A percentile compares a stretch with the other conserved stretches of the same genome.
Evolutionary conservation across 2,329 filamentous ascomycete species (phyloP).

Genomic region (Didymella pomorum): DNA sequence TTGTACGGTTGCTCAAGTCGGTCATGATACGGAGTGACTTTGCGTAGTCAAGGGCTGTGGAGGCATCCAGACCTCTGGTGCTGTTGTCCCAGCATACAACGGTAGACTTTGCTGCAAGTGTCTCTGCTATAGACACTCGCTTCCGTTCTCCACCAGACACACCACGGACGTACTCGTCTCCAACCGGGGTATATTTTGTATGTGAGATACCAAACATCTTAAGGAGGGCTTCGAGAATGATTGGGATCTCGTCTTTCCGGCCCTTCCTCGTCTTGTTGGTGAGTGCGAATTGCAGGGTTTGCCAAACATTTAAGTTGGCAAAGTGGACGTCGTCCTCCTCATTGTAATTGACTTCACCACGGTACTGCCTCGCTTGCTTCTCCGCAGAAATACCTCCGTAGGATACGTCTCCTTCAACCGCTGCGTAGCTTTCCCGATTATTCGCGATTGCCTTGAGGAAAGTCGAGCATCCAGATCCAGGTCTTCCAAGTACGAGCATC

Average conservation of each 20-base stretch:
- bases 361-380: conserved; percentile 72
- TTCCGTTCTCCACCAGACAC: conserved; percentile 84
- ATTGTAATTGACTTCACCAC: conserved; percentile 81
- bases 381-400: conserved; percentile 76
- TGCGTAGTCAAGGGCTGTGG: conserved; percentile 79
- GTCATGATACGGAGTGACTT: conserved; percentile 82
- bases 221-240: conserved; percentile 74
- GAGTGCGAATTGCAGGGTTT: conserved; percentile 78
- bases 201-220: conserved; percentile 82
- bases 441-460: conserved; percentile 81
- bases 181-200: conserved; percentile 76
- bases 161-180: conserved; percentile 75
- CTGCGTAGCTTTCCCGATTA: conserved; percentile 69
- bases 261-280: conserved; percentile 77
- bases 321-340: conserved; percentile 80
- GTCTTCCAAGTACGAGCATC: conserved; percentile 76
- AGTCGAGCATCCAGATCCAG: conserved; percentile 77
- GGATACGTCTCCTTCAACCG: conserved; percentile 72
- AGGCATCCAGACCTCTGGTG: conserved; percentile 80
- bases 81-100: conserved; percentile 84
- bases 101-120: conserved; percentile 65
- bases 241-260: conserved; percentile 68
- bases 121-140: conserved; percentile 77
- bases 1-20: conserved; percentile 75
- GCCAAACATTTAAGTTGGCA: conserved; percentile 76